A percentile compares a stretch with the other conserved stretches of the same genome.
Evolutionary conservation across 2,329 filamentous ascomycete genomes (phyloP).

Genomic region (Neurospora sp.): DNA sequence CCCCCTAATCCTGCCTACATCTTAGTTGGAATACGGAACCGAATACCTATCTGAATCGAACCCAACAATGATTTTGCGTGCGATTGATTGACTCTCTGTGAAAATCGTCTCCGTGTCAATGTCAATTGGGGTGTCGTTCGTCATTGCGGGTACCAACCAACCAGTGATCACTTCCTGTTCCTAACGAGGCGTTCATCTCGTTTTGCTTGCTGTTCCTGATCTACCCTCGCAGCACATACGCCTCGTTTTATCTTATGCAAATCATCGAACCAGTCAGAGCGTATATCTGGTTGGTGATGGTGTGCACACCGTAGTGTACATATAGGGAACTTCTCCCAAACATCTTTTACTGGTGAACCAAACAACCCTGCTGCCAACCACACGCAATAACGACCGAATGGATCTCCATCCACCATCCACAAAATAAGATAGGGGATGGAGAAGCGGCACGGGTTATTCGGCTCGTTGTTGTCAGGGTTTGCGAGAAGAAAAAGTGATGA

Average conservation of each 20-base stretch:
- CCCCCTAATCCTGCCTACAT: neutral
- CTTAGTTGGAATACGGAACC: neutral
- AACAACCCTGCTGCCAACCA: neutral
- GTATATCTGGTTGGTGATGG: neutral
- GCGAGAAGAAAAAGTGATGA: no score
- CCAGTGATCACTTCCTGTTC: neutral
- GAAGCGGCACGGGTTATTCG: neutral
- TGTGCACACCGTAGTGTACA: neutral
- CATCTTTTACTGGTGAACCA: no score
- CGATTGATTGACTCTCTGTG: neutral
- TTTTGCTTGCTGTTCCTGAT: neutral
- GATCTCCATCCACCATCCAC: neutral
- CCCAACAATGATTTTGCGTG: neutral
- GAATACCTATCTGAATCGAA: neutral
- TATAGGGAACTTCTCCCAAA: neutral
- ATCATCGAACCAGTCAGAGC: neutral
- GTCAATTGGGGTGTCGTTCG: neutral
- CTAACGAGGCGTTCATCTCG: neutral
- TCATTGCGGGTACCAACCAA: neutral
- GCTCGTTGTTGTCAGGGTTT: neutral
- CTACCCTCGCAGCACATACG: neutral
- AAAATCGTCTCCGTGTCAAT: neutral
- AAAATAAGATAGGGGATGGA: neutral
- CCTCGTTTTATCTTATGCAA: neutral
- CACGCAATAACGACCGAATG: neutral